Evolutionary conservation across 2,329 filamentous ascomycete species (phyloP), one percentile per base, ranked within the genome.

Genomic region (Neonectria magnoliae): DNA sequence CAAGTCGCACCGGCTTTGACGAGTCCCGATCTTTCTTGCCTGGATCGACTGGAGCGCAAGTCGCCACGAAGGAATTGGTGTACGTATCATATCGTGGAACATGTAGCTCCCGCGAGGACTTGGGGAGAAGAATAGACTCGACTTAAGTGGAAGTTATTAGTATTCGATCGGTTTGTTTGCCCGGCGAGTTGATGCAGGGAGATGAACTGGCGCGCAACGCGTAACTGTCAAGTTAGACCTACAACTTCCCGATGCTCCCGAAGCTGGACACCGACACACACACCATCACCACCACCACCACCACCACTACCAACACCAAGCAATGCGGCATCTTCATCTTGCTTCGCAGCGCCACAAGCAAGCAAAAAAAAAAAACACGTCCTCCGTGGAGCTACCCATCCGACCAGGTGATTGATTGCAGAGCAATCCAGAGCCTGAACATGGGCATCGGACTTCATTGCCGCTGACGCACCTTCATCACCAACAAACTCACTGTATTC

Each of bases 321-420:
- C 31, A 51, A 52, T 6, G 31, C 33, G 44, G n/a, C 36, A 50
- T 55, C 31, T 20, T 57, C 48, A 48, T 48, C 53, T 57, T 48
- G 31, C 31, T 33, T 31, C 20, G 27, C 42, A 33, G 50, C 31
- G 48, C 33, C 22, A 48, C 25, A 51, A 48, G 14, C 11, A 33
- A 31, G 48, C 29, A 33, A 36, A n/a, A 51, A 31, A 18, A 33
- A 36, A n/a, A 51, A 31, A 18, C 47, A 33, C 11, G 27, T 18
- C 6, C 27, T 7, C n/a, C 36, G 36, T 16, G 22, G 18, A 25
- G 20, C 13, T 47, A 27, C 27, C 22, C 44, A 47, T 16, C 20
- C 44, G 9, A 11, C 44, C 20, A 22, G 9, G 11, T 13, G 20
- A 47, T 47, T 13, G 20, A 47, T 47, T 13, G 25, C 45, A 14